Percentiles rank a stretch among this genome's conserved stretches.
Conservation (phyloP, 2,329 filamentous ascomycete species). For the Talaromyces sp. region DNA sequence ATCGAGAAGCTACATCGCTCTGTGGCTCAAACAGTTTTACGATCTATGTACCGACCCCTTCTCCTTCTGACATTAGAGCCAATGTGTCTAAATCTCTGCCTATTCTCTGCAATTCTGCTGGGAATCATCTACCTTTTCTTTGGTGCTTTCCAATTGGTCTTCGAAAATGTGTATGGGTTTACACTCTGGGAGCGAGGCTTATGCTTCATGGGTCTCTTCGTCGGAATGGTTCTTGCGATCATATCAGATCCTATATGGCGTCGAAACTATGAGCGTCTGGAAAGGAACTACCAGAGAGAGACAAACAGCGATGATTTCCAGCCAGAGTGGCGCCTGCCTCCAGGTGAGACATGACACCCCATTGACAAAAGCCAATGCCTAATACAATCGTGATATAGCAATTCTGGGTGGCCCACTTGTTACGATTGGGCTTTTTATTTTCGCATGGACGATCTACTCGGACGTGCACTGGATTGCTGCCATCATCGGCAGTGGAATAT, state of each 20-base stretch:
- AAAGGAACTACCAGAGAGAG: constrained; percentile 40
- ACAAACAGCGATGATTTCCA: constrained; percentile 59
- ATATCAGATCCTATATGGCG: constrained; percentile 52
- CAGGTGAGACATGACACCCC: constrained; percentile 48
- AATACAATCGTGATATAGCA: constrained; percentile 34
- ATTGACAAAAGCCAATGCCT: not conserved
- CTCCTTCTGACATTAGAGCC: constrained; percentile 79
- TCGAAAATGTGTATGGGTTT: constrained; percentile 73
- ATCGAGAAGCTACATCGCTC: constrained; percentile 74
- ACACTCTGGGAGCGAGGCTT: constrained; percentile 78
- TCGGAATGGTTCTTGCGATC: constrained; percentile 51
- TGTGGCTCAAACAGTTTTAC: constrained; percentile 62
- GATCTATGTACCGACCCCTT: constrained; percentile 67
- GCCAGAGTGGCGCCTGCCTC: constrained; percentile 83
- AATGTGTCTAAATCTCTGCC: constrained; percentile 81
- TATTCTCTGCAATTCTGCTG: constrained; percentile 81
- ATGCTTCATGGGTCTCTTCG: constrained; percentile 65
- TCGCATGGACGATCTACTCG: constrained; percentile 80
- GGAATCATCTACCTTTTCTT: constrained; percentile 91
- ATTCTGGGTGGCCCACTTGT: constrained; percentile 76
- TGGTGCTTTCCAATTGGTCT: constrained; percentile 82
- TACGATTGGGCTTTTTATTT: constrained; percentile 81
- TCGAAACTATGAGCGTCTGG: constrained; percentile 46
- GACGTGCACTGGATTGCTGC: constrained; percentile 74
- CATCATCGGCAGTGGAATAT: constrained; percentile 71